Conservation (phyloP, 208 protist species). For the Trichomonas gallinae region DNA sequence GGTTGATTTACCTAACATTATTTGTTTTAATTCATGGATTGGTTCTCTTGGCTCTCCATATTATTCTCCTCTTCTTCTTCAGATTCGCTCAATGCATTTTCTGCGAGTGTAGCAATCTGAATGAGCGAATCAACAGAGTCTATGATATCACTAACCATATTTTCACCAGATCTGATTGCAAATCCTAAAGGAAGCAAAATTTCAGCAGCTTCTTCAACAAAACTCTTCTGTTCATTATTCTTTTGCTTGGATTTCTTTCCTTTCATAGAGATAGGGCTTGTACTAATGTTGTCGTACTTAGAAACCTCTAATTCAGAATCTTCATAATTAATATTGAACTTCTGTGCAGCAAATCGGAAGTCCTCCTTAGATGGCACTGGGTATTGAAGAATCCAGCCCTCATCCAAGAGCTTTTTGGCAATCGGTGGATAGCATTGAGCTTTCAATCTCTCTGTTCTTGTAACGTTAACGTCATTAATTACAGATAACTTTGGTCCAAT, state of each 20-base stretch:
- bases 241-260: neutral
- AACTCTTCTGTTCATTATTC: neutral
- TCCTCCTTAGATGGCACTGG: neutral
- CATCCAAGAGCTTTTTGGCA: neutral
- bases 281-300: neutral
- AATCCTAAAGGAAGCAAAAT: neutral
- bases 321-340: neutral
- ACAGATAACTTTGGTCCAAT: neutral
- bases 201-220: neutral
- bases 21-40: neutral
- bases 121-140: neutral
- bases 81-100: neutral
- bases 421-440: neutral
- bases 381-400: neutral
- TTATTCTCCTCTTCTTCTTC: neutral
- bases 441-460: neutral
- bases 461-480: neutral
- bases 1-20: too few species aligned
- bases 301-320: neutral
- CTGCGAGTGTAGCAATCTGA: neutral
- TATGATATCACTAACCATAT: neutral
- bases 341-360: neutral
- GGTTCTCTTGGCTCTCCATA: neutral
- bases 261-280: neutral
- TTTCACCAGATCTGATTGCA: neutral